phyloP scores from a whole-genome alignment of 169 alveolate genomes.

The Besnoitia besnoiti region DNA sequence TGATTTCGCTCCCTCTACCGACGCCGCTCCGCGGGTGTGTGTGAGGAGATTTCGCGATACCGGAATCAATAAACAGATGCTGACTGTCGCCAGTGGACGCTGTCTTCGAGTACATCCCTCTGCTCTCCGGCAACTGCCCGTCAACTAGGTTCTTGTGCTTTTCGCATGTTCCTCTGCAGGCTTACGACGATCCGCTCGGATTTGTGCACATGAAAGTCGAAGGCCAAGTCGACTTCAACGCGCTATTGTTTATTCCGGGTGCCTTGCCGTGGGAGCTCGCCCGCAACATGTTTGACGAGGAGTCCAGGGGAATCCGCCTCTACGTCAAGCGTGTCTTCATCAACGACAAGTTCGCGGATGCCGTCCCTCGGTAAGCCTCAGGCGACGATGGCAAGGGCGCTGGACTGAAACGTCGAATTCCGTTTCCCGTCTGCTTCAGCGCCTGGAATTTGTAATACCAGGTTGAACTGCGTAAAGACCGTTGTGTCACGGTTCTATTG shows the following conservation, averaged over 20 bases:
- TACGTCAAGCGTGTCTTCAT: conserved; percentile 98
- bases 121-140: no score
- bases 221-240: conserved; percentile 98
- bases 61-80: not conserved
- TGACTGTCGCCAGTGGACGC: no score
- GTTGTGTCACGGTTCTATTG: no score
- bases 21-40: not conserved
- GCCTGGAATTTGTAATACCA: no score
- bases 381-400: no score
- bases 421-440: no score
- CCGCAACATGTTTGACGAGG: conserved; percentile 88
- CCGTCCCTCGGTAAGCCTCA: conserved; percentile 88
- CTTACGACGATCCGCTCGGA: conserved; percentile 95
- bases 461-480: no score
- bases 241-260: conserved; percentile 95
- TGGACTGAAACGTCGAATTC: no score
- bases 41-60: not conserved
- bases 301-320: conserved; percentile 93
- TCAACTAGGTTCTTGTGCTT: no score
- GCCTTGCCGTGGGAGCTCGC: conserved; percentile 91
- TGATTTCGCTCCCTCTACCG: conserved; percentile 15
- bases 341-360: conserved; percentile 96
- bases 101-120: no score
- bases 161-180: conserved; percentile 72
- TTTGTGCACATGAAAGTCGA: conserved; percentile 98